phyloP scores from a whole-genome alignment of 768 basidiomycete genomes.

The Lactifluus pinguis region DNA sequence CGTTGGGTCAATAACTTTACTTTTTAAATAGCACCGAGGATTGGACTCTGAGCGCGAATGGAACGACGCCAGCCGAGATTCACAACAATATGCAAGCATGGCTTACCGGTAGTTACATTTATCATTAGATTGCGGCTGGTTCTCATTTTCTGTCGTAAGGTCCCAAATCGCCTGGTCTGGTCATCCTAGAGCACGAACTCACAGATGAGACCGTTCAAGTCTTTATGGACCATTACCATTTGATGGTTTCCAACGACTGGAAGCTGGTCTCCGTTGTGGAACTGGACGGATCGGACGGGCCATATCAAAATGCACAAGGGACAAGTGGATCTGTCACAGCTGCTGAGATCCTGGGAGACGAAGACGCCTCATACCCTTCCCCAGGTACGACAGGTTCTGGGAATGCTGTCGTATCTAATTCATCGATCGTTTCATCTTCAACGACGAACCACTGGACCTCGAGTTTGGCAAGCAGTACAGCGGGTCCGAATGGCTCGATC shows the following conservation, averaged over 20 bases:
- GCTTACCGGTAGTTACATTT: conserved; percentile 3
- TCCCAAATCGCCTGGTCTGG: conserved; percentile 31
- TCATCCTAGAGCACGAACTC: conserved; percentile 38
- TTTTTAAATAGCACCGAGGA: conserved; percentile 51
- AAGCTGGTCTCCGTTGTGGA: conserved; percentile 4
- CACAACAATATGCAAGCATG: conserved; percentile 9
- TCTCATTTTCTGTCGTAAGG: conserved; percentile 18
- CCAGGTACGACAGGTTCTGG: not conserved
- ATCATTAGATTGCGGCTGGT: not conserved
- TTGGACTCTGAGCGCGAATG: conserved; percentile 49
- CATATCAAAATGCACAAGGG: conserved; percentile 16
- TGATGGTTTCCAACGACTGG: conserved; percentile 13
- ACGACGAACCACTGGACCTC: not conserved
- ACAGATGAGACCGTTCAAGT: conserved; percentile 21
- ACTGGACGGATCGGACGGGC: not conserved
- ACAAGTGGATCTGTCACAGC: conserved; percentile 2
- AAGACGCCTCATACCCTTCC: not conserved
- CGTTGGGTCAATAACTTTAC: not conserved
- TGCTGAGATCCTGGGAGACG: not conserved
- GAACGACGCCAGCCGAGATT: conserved; percentile 34
- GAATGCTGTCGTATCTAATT: not conserved
- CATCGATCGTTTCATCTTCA: not conserved
- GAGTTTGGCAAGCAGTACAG: not conserved
- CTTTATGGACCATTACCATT: conserved; percentile 12
- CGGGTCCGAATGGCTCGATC: not conserved